Percentiles rank a stretch among this genome's conserved stretches.
Conservation (phyloP, 345 rosid genomes). For the Eucalyptus coolabah region DNA sequence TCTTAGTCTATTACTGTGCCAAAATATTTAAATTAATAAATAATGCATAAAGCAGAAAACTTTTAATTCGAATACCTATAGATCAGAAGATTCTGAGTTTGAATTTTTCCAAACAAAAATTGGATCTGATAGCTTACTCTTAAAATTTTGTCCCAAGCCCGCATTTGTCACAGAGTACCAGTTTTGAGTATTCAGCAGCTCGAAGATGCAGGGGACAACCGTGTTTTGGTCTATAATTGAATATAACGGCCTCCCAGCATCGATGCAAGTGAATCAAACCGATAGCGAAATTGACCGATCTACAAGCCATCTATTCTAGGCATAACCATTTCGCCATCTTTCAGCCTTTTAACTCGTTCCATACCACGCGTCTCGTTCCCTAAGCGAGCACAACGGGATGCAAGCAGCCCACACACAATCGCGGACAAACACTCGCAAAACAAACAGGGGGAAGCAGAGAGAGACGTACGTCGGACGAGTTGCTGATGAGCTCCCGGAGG, state of each 20-base stretch:
- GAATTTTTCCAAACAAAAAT: too few relatives aligned
- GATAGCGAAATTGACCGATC: not conserved
- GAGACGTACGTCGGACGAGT: not conserved
- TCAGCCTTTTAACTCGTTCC: not conserved
- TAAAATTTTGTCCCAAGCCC: too few relatives aligned
- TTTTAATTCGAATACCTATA: too few relatives aligned
- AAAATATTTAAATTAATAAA: too few relatives aligned
- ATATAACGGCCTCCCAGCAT: not conserved
- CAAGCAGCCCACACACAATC: not conserved
- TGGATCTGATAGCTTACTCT: too few relatives aligned
- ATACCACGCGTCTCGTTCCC: not conserved
- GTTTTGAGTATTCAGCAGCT: too few relatives aligned
- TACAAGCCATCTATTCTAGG: not conserved
- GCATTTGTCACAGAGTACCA: too few relatives aligned
- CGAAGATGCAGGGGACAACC: not conserved
- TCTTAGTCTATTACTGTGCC: not conserved
- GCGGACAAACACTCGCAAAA: not conserved
- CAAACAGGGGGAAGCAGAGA: not conserved
- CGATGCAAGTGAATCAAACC: not conserved
- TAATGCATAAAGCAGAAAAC: too few relatives aligned
- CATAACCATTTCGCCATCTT: not conserved
- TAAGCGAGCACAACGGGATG: not conserved
- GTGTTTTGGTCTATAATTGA: not conserved
- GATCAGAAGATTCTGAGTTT: too few relatives aligned
- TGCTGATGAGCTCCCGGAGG: constrained; percentile 5